Base-by-base conservation (phyloP, 1,139 yeast species). In the Entelexis sorbosivorans region DNA sequence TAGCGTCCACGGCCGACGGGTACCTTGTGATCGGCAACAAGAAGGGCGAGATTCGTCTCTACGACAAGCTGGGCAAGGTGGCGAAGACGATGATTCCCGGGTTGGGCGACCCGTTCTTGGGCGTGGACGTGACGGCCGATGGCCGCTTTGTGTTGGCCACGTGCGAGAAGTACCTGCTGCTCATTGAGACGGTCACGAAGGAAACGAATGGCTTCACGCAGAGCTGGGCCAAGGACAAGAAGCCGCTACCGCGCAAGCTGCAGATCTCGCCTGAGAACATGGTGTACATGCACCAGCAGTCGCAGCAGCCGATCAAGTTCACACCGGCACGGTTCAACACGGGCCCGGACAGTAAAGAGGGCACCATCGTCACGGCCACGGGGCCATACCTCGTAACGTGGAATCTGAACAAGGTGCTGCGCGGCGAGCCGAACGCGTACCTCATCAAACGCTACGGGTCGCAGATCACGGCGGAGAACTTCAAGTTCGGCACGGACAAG, bases 121-220 rank as follows among this genome's bases (percentile, higher is more conserved):
- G 83, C 26, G 61, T 85, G 28, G 89, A 83, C 54, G 78, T 77
- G 1, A 79, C 94, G 7, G 78, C 82, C 24, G 93, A 84, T 63
- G 96, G 96, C 52, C 73, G 77, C 61, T 87, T 89, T 85, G 61
- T 87, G 40, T 69, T 88, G 55, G 93, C 88, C 1, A 87, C 96
- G 0, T 84, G 91, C 69, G 71, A 73, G 59, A 75, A 78, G 1
- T 84, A 83, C 62, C 67, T 87, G 53, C 69, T 87, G 52, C 72
- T 88, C 47, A 72, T 85, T 56, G 93, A 86, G 64, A 71, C 79
- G 10, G 70, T 73, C 34, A 79, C 83, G 52, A 77, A 77, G 52
- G 73, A 72, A 6, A 62, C 66, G 40, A 68, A 78, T 26, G 95
- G 93, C 1, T 87, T 82, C 67, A 66, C 73, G 33, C 77, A 75